Evolutionary conservation across 1,284 basidiomycete genomes (phyloP).

Genomic region (Apiotrichum porosum): DNA sequence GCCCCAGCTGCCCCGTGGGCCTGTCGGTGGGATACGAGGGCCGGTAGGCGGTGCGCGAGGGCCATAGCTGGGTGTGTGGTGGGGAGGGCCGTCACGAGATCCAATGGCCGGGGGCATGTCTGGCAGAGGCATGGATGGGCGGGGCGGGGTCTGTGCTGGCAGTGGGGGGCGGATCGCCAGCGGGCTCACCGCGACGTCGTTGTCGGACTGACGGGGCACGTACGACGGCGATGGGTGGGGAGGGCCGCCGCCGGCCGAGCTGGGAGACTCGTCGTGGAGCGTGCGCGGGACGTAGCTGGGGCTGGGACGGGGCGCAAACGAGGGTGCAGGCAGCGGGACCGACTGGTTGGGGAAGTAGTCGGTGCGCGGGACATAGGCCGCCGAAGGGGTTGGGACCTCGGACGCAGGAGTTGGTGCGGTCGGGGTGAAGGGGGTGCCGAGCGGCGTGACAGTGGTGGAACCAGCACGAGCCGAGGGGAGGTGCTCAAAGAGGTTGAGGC

Average conservation of each 20-base stretch:
- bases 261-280: conserved; percentile 2
- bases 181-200: conserved; percentile 5
- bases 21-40: conserved; percentile 15
- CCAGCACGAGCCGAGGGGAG: conserved; percentile 19
- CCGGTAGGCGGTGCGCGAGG: conserved; percentile 13
- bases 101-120: conserved; percentile 14
- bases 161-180: conserved; percentile 3
- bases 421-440: conserved; percentile 4
- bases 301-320: conserved; percentile 10
- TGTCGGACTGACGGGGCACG: conserved; percentile 2
- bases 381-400: not conserved
- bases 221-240: not conserved
- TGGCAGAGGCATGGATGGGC: conserved; percentile 7
- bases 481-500: conserved; percentile 31
- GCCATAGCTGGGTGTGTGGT: conserved; percentile 5
- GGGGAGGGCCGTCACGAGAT: conserved; percentile 13
- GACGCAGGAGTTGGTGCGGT: not conserved
- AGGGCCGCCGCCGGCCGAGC: not conserved
- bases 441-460: conserved; percentile 1
- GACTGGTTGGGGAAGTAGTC: conserved; percentile 19
- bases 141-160: conserved; percentile 12
- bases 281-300: conserved; percentile 13
- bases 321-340: not conserved
- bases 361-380: conserved; percentile 21
- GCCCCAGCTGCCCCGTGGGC: conserved; percentile 13